Base-by-base conservation (phyloP, 2,329 filamentous ascomycete genomes). In the Clonostachys rosea region DNA sequence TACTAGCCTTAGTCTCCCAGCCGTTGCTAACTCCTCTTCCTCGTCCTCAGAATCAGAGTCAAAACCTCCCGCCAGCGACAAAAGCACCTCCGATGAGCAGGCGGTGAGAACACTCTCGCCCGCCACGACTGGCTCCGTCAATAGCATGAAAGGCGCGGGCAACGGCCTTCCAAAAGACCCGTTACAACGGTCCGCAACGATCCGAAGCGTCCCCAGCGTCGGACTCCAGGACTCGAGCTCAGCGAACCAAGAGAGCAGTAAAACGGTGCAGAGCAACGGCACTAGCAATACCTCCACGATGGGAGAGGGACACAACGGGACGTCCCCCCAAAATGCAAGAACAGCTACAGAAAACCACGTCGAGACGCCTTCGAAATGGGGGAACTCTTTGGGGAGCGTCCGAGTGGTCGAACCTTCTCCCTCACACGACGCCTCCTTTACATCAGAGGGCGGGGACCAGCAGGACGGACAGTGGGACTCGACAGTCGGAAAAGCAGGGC, bases 401-500 rank as follows among this genome's bases (percentile, higher is more conserved):
- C 58, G 60, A 34, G 57, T 65, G 11, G 54, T 64, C 43, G 66
- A 67, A 17, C 52, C 60, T 10, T 52, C 55, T 2, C 49, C 55
- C 11, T 54, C 58, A 30, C 55, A 58, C 39, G 56, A 65, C 35
- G 30, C 53, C 24, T 52, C 60, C 20, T 43, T 49, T 30, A 40
- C 60, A 30, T 56, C 62, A n/a, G 65, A 67, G 14, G 61, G 63
- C 14, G 55, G 59, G 11, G 70, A 70, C 34, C 54, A 59, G 16
- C 57, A 59, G 40, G 59, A 62, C 41, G 62, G 58, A 20, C 68
- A 68, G 61, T 85, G 83, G 80, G 84, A 86, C 58, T 81, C 82
- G 33, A 83, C 83, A 4, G 78, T 87, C 42, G 84, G 84, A 54
- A 84, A 85, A 59, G 84, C 84, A 8, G 83, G 81, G 4, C 68